Base-by-base conservation (phyloP, 2,329 filamentous ascomycete species). In the Eurotiales sp. region DNA sequence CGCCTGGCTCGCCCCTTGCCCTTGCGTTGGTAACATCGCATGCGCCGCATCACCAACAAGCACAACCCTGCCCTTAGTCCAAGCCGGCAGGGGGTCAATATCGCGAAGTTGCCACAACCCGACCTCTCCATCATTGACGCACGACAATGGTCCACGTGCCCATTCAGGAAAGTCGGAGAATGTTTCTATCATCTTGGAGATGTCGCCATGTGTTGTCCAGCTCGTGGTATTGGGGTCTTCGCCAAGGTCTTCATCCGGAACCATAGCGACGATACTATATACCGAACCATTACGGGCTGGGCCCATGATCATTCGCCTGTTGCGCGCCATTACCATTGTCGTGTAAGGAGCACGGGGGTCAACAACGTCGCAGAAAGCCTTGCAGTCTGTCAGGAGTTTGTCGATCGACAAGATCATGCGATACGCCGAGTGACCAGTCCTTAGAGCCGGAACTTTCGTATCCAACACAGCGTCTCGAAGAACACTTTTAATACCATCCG, bases 31-130 rank as follows among this genome's bases (percentile, higher is more conserved):
- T 10, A 47, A n/a, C 41, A 42, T 50, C 3, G 37, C 47, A 44
- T 42, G 37, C 7, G 22, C 36, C 5, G 36, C 43, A 22, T 41
- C 43, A 41, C 23, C 51, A 25, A 50, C 32, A 14, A 50, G 45
- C n/a, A 42, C n/a, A 17, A 29, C 32, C n/a, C 45, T 21, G 10
- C 45, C 45, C 10, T 43, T 50, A 8, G 17, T 64, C 69, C 68
- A 73, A 4, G 57, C 67, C 2, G 56, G 51, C n/a, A 76, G 48
- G 0, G 72, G 68, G 44, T 75, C 72, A 22, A 72, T 55, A 53
- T 77, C 74, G 23, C 72, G 69, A 1, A 77, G 59, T 52, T 76
- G 72, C 73, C 74, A 78, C 0, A 77, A n/a, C n/a, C n/a, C n/a
- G 2, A 76, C 63, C 30, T 54, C 36, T 17, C 17, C 44, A 39